Conservation (phyloP, 805 yeast species). For the Lipomyces yamadae region DNA sequence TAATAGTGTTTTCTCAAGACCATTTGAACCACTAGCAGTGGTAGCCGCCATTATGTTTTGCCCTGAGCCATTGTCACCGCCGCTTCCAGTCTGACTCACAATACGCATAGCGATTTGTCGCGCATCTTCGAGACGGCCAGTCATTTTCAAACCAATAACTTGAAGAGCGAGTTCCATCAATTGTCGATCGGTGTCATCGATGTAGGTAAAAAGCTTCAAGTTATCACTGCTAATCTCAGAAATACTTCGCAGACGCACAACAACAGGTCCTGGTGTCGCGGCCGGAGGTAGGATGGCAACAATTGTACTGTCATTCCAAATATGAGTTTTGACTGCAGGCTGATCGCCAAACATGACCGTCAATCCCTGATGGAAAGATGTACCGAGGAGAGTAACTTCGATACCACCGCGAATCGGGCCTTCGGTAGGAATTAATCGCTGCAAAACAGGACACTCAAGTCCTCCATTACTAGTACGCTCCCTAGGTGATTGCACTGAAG, state of each 20-base stretch:
- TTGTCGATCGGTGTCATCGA: conserved; percentile 94
- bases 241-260: conserved; percentile 75
- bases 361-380: conserved; percentile 81
- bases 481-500: conserved; percentile 3
- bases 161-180: conserved; percentile 93
- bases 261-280: conserved; percentile 83
- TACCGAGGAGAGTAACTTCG: conserved; percentile 88
- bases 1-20: conserved; percentile 51
- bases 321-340: conserved; percentile 69
- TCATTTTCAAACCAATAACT: conserved; percentile 96
- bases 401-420: conserved; percentile 97
- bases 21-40: conserved; percentile 21
- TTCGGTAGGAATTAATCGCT: conserved; percentile 89
- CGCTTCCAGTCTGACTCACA: conserved; percentile 61
- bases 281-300: conserved; percentile 96
- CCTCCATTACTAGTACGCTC: conserved; percentile 3
- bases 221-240: conserved; percentile 36
- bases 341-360: conserved; percentile 79
- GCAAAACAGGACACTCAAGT: conserved; percentile 59
- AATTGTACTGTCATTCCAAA: conserved; percentile 94
- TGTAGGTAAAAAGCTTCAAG: conserved; percentile 77
- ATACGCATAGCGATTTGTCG: conserved; percentile 89
- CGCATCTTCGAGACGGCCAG: conserved; percentile 93
- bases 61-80: conserved; percentile 46
- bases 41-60: conserved; percentile 36